Evolutionary conservation across 2,329 filamentous ascomycete genomes (phyloP).

Genomic region (Claviceps humidiphila): DNA sequence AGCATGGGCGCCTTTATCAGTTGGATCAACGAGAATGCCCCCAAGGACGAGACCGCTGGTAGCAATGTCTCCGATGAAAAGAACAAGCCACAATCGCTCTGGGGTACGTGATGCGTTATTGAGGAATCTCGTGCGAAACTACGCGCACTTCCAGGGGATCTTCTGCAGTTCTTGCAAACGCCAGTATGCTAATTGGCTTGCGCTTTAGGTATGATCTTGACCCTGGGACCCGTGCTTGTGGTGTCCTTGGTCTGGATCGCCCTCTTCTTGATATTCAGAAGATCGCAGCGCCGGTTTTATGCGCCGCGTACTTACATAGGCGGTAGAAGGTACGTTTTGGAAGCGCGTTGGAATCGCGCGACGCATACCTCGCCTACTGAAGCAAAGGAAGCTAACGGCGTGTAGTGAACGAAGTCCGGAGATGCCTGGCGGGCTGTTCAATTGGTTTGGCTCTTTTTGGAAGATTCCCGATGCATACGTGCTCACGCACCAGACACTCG

Average conservation of each 20-base stretch:
- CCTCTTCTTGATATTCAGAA: conserved; percentile 37
- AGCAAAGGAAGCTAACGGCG: not conserved
- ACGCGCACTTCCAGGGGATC: not conserved
- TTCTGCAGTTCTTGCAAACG: not conserved
- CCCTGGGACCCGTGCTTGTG: conserved; percentile 38
- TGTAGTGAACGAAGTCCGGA: conserved; percentile 40
- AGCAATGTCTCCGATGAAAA: conserved; percentile 3
- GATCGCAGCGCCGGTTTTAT: conserved; percentile 38
- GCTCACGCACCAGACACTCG: conserved; percentile 76
- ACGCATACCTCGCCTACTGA: not conserved
- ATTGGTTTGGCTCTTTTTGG: conserved; percentile 51
- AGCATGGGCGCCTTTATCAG: conserved; percentile 26
- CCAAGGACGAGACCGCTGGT: conserved; percentile 13
- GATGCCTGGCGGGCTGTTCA: conserved; percentile 42
- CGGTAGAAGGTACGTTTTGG: conserved; percentile 29
- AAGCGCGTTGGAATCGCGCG: too few species aligned
- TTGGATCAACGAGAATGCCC: conserved; percentile 23
- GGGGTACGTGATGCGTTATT: conserved; percentile 14
- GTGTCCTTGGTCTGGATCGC: conserved; percentile 34
- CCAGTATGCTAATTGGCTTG: conserved; percentile 4
- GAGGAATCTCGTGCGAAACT: not conserved
- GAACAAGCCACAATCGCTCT: conserved; percentile 20
- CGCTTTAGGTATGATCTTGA: conserved; percentile 29
- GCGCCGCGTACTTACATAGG: conserved; percentile 38
- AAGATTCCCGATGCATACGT: conserved; percentile 61